Evolutionary conservation across 192 early-diverging fungal genomes (phyloP), one percentile per base, ranked within the genome.

Genomic region (Gryganskiella cystojenkinii): DNA sequence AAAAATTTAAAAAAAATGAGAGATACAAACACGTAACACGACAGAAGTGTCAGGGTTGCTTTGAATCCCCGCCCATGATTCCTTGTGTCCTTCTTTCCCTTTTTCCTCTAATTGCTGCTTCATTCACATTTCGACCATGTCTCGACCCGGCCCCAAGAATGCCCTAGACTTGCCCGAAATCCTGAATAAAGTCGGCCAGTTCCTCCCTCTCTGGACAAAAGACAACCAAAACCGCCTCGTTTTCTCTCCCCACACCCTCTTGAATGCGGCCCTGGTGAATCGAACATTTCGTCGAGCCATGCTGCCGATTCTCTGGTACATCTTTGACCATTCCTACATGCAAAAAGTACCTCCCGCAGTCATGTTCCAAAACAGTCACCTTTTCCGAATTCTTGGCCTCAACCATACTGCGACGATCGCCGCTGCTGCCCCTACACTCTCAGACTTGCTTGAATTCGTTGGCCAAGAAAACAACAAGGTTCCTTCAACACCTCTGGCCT

Each of bases 161-260:
- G 56, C 67, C 9, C 51, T 70, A 42, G 57, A 70, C 22, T 33
- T 70, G 8, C 67, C 68, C 43, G 51, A 70, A 52, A 56, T 70
- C 42, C 22, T 70, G 1, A 25, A 31, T 30, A 49, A 51, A 14
- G 30, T 62, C 4, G 68, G 68, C 11, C 40, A 56, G 24, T 70
- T 70, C 45, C 60, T 70, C 31, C 68, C 68, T 1, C 60, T 70
- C 34, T 70, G 68, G 68, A 17, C 25, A 4, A 20, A 42, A 4
- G 58, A 44, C 13, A 24, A 30, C 19, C 25, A 44, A 35, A 15
- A 22, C 1, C 35, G 35, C 55, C 35, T 56, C 22, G 31, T 35
- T 33, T 56, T 56, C 35, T 20, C 10, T 5, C 55, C 55, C 19
- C 31, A 40, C 31, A 34, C 55, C 4, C 55, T 56, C 20, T 33